phyloP scores from a whole-genome alignment of 768 basidiomycete genomes.

The Boletellus ananiceps region DNA sequence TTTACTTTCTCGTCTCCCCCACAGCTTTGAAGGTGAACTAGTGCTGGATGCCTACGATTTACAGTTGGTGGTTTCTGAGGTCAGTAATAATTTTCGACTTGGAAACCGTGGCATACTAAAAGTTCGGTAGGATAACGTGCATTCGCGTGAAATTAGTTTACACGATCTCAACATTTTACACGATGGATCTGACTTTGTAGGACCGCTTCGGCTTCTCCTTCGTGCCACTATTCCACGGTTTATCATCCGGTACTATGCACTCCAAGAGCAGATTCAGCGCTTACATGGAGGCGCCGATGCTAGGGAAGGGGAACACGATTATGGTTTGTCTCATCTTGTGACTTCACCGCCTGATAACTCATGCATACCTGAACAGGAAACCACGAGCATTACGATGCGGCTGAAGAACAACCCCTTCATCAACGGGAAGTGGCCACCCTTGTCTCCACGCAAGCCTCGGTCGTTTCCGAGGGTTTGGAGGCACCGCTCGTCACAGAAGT shows the following conservation, averaged over 20 bases:
- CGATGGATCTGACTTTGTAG: constrained; percentile 56
- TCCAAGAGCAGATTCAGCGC: constrained; percentile 54
- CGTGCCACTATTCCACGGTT: constrained; percentile 52
- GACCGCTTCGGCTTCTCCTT: constrained; percentile 59
- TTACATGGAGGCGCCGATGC: constrained; percentile 26
- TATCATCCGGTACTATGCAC: constrained; percentile 57
- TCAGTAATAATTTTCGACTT: constrained; percentile 20
- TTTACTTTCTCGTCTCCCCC: constrained; percentile 40
- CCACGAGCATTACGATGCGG: constrained; percentile 6
- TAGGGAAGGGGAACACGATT: constrained; percentile 15
- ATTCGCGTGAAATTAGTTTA: constrained; percentile 62
- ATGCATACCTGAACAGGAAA: constrained; percentile 12
- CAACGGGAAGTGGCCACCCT: constrained; percentile 2
- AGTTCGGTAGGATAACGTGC: constrained; percentile 56
- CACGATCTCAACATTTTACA: constrained; percentile 71
- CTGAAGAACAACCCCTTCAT: constrained; percentile 5
- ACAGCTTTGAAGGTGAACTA: constrained; percentile 56
- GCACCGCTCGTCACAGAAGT: neutral
- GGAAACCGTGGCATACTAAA: constrained; percentile 3
- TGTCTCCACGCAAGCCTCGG: neutral
- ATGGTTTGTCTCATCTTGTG: constrained; percentile 13
- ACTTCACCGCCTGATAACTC: neutral
- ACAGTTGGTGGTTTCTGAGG: constrained; percentile 62
- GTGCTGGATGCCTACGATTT: constrained; percentile 69
- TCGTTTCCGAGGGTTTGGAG: constrained; percentile 1